A percentile compares a stretch with the other conserved stretches of the same genome.
Evolutionary conservation across 805 yeast species (phyloP).

Genomic region (Suhomyces sp.): DNA sequence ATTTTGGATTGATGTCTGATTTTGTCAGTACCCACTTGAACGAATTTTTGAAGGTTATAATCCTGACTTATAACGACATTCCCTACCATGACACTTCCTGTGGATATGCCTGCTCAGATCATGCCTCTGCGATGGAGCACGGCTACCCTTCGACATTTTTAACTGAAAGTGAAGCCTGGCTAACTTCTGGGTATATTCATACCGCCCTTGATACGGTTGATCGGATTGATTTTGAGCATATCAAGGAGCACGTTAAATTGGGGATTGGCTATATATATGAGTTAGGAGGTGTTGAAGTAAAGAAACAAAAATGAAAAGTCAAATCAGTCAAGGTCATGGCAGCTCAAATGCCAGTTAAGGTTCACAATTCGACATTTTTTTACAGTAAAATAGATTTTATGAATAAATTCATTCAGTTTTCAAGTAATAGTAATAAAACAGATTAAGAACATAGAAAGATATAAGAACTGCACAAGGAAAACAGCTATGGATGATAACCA

Average conservation of each 20-base stretch:
- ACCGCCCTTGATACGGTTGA: conserved; percentile 78
- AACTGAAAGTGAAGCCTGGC: conserved; percentile 69
- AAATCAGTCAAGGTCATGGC: too few species aligned
- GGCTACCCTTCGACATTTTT: conserved; percentile 87
- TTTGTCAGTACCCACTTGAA: conserved; percentile 57
- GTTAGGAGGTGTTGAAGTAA: too few species aligned
- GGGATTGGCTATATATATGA: conserved; percentile 74
- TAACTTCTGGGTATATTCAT: conserved; percentile 71
- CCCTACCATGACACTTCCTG: conserved; percentile 75
- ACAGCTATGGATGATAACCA: too few species aligned
- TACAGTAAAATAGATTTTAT: too few species aligned
- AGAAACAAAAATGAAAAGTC: too few species aligned
- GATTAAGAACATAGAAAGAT: too few species aligned
- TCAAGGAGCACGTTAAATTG: conserved; percentile 77
- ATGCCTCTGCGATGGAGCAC: conserved; percentile 75
- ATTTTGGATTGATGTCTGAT: conserved; percentile 78
- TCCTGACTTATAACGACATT: conserved; percentile 62
- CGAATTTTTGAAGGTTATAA: conserved; percentile 58
- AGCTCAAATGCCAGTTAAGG: too few species aligned
- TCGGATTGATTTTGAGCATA: conserved; percentile 71
- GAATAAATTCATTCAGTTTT: too few species aligned
- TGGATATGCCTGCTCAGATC: conserved; percentile 94
- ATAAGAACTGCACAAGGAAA: too few species aligned
- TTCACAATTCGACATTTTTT: too few species aligned
- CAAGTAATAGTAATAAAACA: too few species aligned